phyloP scores from a whole-genome alignment of 352 stramenopile species.

The Phytophthora sp. region DNA sequence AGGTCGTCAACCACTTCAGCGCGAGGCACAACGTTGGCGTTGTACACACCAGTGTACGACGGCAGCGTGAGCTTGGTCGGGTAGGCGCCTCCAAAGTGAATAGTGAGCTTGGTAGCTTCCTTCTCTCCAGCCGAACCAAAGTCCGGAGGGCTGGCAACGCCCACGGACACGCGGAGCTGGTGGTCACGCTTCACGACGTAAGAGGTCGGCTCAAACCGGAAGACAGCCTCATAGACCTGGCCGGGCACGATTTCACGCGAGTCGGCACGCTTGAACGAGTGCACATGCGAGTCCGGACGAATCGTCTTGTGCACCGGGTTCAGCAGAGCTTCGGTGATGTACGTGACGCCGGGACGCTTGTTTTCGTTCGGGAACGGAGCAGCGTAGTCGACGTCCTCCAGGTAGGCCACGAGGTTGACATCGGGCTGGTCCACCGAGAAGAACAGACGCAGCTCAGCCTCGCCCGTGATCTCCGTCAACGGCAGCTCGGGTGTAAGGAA shows the following conservation, averaged over 20 bases:
- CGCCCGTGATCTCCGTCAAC: conserved; percentile 73
- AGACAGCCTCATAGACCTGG: conserved; percentile 79
- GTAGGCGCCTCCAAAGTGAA: conserved; percentile 76
- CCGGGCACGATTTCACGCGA: conserved; percentile 61
- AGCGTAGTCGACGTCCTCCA: conserved; percentile 82
- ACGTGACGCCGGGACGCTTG: conserved; percentile 79
- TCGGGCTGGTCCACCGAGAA: conserved; percentile 75
- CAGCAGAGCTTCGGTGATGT: conserved; percentile 79
- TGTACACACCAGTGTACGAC: conserved; percentile 62
- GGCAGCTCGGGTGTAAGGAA: conserved; percentile 68
- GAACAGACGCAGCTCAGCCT: conserved; percentile 77
- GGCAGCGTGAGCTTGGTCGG: conserved; percentile 77
- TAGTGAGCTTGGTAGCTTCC: conserved; percentile 67
- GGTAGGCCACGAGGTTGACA: conserved; percentile 74
- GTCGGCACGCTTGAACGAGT: conserved; percentile 73
- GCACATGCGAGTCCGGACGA: conserved; percentile 58
- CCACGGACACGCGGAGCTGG: conserved; percentile 77
- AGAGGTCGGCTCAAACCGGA: conserved; percentile 78
- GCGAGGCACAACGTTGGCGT: conserved; percentile 61
- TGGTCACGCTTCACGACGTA: conserved; percentile 83
- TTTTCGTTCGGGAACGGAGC: conserved; percentile 80
- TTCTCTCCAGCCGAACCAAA: conserved; percentile 60
- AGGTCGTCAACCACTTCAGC: conserved; percentile 34
- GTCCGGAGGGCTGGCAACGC: conserved; percentile 55
- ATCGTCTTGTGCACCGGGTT: conserved; percentile 77